Base-by-base conservation (phyloP, 306 rosid genomes). In the Vigna radiata region DNA sequence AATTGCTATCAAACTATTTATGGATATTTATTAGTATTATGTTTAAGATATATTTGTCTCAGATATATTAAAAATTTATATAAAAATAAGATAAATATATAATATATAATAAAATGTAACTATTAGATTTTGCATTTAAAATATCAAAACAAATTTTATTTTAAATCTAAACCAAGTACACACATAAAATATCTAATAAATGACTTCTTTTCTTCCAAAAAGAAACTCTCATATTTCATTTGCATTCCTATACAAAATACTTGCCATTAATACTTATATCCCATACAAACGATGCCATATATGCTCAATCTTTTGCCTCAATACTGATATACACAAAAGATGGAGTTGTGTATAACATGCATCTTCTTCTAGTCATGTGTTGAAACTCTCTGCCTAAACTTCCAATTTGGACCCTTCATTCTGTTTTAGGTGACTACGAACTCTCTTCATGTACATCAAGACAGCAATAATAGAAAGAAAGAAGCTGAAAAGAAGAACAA, bases 401-500 rank as follows among this genome's bases (percentile, higher is more conserved):
- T 75, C 77, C 31, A 55, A 53, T 53, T 81, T 69, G 15, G 33
- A 27, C 15, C 12, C 67, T 62, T 80, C 74, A 7, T 29, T 72
- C 31, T 74, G 76, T 61, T 71, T 29, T 23, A 16, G 13, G 2
- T 48, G 49, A 37, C 7, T 6, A 39, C 81, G 84, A 5, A 52
- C 16, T 52, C 84, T 61, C 84, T 58, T 84, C 33, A 41, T 9
- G 70, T 47, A 61, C 16, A 59, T 59, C 27, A 77, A 1, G 60
- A 77, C 7, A 39, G 75, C 44, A 50, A 82, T 41, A 59, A 77
- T 8, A 39, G 70, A 17, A 39, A 85, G 33, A 52, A 84, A 73
- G 71, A 73, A 4, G 21, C 63, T 13, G 12, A 87, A 87, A n/a
- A 77, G 25, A 17, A 85, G 65, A 31, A 87, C 68, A 14, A 85